Conservation (phyloP, 345 rosid genomes). For the Hibiscus syriacus region DNA sequence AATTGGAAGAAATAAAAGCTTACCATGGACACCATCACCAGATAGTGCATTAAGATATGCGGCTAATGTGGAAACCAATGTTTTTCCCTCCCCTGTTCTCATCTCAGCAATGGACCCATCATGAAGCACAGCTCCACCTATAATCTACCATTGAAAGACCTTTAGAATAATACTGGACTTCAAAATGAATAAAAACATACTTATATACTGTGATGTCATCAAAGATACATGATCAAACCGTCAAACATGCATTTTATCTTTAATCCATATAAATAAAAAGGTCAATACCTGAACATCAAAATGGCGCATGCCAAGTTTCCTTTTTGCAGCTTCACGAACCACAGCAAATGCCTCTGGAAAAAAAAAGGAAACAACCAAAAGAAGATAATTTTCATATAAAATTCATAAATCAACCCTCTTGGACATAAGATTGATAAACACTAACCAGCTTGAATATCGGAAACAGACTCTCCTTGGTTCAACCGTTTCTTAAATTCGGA, state of each 20-base stretch:
- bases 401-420: neutral
- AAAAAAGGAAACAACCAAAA: neutral
- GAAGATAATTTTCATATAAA: neutral
- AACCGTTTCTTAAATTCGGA: conserved; percentile 63
- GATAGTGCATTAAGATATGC: conserved; percentile 92
- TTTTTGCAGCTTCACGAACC: conserved; percentile 92
- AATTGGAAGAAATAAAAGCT: conserved; percentile 7
- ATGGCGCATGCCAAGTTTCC: conserved; percentile 99
- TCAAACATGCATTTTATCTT: neutral
- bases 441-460: conserved; percentile 87
- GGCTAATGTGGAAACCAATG: conserved; percentile 91
- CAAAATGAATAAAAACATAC: neutral
- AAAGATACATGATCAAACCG: neutral
- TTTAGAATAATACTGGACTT: conserved; percentile 14
- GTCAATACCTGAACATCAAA: conserved; percentile 97
- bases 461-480: conserved; percentile 51
- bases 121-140: conserved; percentile 97
- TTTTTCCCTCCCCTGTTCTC: conserved; percentile 98
- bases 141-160: conserved; percentile 42
- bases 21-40: conserved; percentile 96
- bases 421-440: conserved; percentile 9
- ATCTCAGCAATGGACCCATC: conserved; percentile 97
- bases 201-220: neutral
- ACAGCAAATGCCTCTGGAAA: conserved; percentile 79
- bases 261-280: neutral